Percentiles rank a stretch among this genome's conserved stretches.
Evolutionary conservation across 768 basidiomycete species (phyloP).

Genomic region (Naganishia kalamii): DNA sequence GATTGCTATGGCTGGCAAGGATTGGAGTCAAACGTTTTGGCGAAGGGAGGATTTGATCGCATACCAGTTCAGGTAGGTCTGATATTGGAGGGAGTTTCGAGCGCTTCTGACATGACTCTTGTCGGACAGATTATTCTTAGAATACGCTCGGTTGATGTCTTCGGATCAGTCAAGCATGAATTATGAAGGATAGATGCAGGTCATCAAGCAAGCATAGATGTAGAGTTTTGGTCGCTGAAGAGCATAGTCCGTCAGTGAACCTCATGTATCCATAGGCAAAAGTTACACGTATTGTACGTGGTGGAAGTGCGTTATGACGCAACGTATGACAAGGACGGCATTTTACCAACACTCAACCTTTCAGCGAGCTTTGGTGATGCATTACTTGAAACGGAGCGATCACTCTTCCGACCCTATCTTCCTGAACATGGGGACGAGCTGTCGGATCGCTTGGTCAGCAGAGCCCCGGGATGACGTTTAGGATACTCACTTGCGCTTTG

Average conservation of each 20-base stretch:
- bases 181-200: not conserved
- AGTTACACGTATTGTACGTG: too few species aligned
- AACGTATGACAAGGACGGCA: too few species aligned
- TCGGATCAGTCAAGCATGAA: constrained; percentile 26
- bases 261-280: too few species aligned
- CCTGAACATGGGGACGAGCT: constrained; percentile 6
- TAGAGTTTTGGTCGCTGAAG: too few species aligned
- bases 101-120: not conserved
- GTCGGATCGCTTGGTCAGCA: not conserved
- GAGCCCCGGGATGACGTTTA: too few species aligned
- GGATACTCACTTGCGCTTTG: not conserved
- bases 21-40: constrained; percentile 47
- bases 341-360: too few species aligned
- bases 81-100: not conserved
- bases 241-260: too few species aligned
- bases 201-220: too few species aligned
- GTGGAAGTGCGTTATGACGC: too few species aligned
- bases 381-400: too few species aligned
- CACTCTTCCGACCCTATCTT: too few species aligned
- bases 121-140: constrained; percentile 35
- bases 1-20: constrained; percentile 44
- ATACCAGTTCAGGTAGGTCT: constrained; percentile 38
- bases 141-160: constrained; percentile 37
- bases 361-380: too few species aligned
- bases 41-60: constrained; percentile 45